phyloP scores from a whole-genome alignment of 2,329 filamentous ascomycete species.

The Epicoccum nigrum region DNA sequence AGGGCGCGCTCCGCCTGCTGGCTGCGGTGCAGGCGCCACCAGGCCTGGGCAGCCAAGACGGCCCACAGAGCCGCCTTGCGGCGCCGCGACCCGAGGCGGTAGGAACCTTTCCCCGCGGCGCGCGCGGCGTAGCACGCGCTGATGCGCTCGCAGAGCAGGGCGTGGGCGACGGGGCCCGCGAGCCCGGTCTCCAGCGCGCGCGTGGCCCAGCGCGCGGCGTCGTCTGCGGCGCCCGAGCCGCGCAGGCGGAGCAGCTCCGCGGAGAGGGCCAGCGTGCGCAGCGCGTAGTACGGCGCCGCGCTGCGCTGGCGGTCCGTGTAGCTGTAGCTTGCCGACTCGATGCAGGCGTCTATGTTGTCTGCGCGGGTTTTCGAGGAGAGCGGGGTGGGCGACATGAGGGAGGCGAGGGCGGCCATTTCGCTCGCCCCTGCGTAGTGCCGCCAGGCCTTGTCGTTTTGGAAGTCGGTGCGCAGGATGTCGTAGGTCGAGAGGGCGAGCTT shows the following conservation, averaged over 20 bases:
- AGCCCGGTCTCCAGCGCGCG: conserved; percentile 77
- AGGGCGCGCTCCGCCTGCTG: conserved; percentile 80
- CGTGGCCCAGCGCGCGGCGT: conserved; percentile 84
- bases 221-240: conserved; percentile 80
- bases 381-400: conserved; percentile 76
- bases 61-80: conserved; percentile 92
- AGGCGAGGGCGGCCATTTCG: conserved; percentile 90
- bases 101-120: conserved; percentile 67
- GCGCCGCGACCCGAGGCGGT: conserved; percentile 71
- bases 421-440: conserved; percentile 90
- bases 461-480: conserved; percentile 86
- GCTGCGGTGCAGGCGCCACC: conserved; percentile 78
- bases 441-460: conserved; percentile 96
- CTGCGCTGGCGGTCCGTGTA: conserved; percentile 79
- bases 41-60: conserved; percentile 80
- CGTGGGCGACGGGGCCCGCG: conserved; percentile 76
- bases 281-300: conserved; percentile 76
- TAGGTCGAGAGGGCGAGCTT: conserved; percentile 92
- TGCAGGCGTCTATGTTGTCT: conserved; percentile 82
- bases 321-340: conserved; percentile 90
- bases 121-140: conserved; percentile 83
- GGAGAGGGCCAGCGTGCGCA: conserved; percentile 76
- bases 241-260: conserved; percentile 83
- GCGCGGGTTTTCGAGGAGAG: conserved; percentile 76
- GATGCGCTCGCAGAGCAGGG: conserved; percentile 83